Evolutionary conservation across 192 early-diverging fungal genomes (phyloP).

Genomic region (Umbelopsis sp.): DNA sequence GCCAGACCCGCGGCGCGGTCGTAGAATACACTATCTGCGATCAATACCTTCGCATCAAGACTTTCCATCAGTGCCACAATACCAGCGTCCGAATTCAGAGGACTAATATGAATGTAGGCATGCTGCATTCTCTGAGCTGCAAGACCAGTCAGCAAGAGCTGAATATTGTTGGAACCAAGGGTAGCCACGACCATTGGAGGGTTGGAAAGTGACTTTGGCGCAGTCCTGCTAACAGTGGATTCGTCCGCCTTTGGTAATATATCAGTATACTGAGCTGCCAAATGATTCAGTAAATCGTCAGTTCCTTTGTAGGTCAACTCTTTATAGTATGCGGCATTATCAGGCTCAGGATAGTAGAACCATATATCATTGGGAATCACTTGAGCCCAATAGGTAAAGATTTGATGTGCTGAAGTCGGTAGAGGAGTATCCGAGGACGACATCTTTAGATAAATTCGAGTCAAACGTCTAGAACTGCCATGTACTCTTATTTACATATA

Average conservation of each 20-base stretch:
- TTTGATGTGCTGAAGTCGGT: background rate
- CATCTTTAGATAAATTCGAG: background rate
- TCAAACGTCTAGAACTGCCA: too few species aligned
- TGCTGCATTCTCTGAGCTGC: constrained; percentile 1
- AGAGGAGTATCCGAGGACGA: background rate
- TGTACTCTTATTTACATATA: too few species aligned
- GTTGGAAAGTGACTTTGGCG: background rate
- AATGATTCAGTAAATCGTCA: background rate
- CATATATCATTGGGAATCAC: background rate
- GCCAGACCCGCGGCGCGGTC: background rate
- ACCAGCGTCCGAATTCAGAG: background rate
- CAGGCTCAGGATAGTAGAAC: constrained; percentile 5
- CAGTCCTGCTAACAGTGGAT: background rate
- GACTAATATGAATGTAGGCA: background rate
- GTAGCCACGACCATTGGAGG: constrained; percentile 2
- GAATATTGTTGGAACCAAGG: background rate
- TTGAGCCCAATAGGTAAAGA: background rate
- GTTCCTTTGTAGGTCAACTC: background rate
- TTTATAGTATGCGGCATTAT: background rate
- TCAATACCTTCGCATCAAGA: background rate
- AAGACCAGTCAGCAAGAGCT: background rate
- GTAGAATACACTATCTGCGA: background rate
- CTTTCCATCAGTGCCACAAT: background rate
- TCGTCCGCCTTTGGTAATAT: background rate
- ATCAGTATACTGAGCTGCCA: background rate